Conservation (phyloP, 345 rosid species). For the Populus ilicifolia region DNA sequence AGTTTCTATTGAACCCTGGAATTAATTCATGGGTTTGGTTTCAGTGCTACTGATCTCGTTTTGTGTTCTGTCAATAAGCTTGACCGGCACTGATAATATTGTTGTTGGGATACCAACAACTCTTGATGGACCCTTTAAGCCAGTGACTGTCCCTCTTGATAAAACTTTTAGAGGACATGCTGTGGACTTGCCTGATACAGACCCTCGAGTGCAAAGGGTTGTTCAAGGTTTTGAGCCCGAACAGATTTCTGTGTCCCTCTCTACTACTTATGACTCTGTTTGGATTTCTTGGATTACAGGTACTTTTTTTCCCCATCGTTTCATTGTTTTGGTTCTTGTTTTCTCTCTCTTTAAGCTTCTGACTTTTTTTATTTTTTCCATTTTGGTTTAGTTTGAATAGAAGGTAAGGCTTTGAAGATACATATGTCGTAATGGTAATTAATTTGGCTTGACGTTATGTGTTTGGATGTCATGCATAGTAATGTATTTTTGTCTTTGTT, state of each 20-base stretch:
- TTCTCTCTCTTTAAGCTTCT: neutral
- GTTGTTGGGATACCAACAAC: slow-evolving; percentile 41
- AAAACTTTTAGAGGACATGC: slow-evolving; percentile 53
- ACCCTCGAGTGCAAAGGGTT: slow-evolving; percentile 47
- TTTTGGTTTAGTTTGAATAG: neutral
- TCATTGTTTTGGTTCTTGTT: neutral
- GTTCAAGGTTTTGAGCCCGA: slow-evolving; percentile 51
- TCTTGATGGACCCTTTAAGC: slow-evolving; percentile 72
- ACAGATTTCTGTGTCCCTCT: slow-evolving; percentile 77
- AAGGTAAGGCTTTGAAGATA: neutral
- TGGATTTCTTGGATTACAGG: slow-evolving; percentile 98
- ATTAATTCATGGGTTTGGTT: neutral
- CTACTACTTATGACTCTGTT: slow-evolving; percentile 52
- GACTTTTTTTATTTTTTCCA: too few species aligned
- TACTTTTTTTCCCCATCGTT: neutral
- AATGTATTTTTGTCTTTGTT: neutral
- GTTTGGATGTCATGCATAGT: neutral
- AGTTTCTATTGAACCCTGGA: neutral
- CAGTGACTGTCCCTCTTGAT: slow-evolving; percentile 62
- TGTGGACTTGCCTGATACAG: slow-evolving; percentile 72
- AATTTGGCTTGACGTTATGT: neutral
- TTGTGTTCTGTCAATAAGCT: neutral
- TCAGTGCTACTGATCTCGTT: neutral
- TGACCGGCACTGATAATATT: neutral
- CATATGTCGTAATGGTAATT: neutral